Percentiles rank a stretch among this genome's conserved stretches.
phyloP scores from a whole-genome alignment of 192 early-diverging fungal genomes.

The Backusella sp. region DNA sequence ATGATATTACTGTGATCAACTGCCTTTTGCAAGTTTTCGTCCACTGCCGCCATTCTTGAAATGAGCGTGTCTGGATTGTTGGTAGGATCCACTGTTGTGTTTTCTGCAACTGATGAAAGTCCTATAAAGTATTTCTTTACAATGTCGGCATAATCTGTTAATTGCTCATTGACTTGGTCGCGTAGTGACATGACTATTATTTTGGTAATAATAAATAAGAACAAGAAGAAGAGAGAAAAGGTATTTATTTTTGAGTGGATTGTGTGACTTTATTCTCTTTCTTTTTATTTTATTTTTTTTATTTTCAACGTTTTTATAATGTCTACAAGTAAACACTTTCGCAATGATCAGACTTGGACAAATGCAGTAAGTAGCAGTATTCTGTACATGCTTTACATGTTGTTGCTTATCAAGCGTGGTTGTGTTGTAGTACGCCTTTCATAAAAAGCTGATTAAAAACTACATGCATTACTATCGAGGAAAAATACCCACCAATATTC shows the following conservation, averaged over 20 bases:
- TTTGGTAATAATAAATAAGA: not conserved
- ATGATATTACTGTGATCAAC: conserved; percentile 44
- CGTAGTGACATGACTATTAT: conserved; percentile 22
- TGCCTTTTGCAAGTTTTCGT: conserved; percentile 43
- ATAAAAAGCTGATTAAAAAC: conserved; percentile 59
- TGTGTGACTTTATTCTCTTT: not conserved
- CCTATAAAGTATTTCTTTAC: conserved; percentile 29
- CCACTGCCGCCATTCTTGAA: conserved; percentile 41
- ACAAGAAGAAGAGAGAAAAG: not conserved
- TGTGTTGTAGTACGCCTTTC: conserved; percentile 44
- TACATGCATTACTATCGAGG: conserved; percentile 46
- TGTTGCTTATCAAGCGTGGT: too few species aligned
- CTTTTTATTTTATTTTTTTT: not conserved
- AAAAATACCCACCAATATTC: not conserved
- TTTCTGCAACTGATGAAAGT: conserved; percentile 20
- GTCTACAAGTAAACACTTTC: conserved; percentile 29
- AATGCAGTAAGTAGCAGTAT: conserved; percentile 38
- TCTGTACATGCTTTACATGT: not conserved
- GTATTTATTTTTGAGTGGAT: not conserved
- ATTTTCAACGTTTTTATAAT: not conserved
- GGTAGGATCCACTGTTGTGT: conserved; percentile 16
- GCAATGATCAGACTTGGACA: conserved; percentile 42
- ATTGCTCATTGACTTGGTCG: conserved; percentile 31
- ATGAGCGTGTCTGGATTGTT: conserved; percentile 35
- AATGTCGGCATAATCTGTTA: conserved; percentile 30